These are phyloP conservation scores for Phoma herbarum DNA, from an alignment of 2,329 filamentous ascomycete species.

Conservation along the genomic window DNA sequence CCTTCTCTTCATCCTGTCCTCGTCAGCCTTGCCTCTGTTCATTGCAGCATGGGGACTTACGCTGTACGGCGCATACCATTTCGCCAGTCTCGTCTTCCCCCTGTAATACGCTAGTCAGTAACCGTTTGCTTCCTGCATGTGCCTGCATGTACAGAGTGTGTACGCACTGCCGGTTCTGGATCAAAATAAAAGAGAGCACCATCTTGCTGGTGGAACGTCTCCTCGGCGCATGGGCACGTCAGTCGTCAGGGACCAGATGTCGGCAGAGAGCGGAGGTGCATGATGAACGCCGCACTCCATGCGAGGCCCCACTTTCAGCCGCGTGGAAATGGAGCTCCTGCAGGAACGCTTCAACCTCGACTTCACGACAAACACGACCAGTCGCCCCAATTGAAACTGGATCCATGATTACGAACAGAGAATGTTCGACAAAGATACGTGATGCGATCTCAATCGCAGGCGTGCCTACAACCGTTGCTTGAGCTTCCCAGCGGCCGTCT, in stretches of 20 bases:
- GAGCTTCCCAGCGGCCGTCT: no score
- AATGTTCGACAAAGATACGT: no score
- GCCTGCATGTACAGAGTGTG: background rate
- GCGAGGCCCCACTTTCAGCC: slow-evolving; percentile 7
- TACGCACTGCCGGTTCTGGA: slow-evolving; percentile 84
- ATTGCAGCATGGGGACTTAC: slow-evolving; percentile 51
- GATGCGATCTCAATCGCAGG: no score
- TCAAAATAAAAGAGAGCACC: slow-evolving; percentile 87
- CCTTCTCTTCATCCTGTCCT: slow-evolving; percentile 88
- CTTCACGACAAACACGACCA: background rate
- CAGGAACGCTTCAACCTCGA: background rate
- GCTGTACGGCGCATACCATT: slow-evolving; percentile 98
- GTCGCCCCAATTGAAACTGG: background rate
- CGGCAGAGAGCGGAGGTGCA: slow-evolving; percentile 10
- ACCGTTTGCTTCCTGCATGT: background rate
- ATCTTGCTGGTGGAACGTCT: slow-evolving; percentile 42
- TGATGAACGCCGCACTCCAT: background rate
- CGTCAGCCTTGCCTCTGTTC: slow-evolving; percentile 26
- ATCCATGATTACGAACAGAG: no score
- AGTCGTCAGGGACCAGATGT: slow-evolving; percentile 16
- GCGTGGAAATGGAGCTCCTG: slow-evolving; percentile 7
- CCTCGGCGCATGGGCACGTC: slow-evolving; percentile 21
- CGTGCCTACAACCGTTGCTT: no score
- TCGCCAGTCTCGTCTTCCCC: slow-evolving; percentile 97
- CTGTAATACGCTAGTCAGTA: slow-evolving; percentile 57